These are phyloP conservation scores for Pseudoneurospora amorphoporcata DNA, from an alignment of 495 filamentous ascomycete genomes.

Conservation along the genomic window DNA sequence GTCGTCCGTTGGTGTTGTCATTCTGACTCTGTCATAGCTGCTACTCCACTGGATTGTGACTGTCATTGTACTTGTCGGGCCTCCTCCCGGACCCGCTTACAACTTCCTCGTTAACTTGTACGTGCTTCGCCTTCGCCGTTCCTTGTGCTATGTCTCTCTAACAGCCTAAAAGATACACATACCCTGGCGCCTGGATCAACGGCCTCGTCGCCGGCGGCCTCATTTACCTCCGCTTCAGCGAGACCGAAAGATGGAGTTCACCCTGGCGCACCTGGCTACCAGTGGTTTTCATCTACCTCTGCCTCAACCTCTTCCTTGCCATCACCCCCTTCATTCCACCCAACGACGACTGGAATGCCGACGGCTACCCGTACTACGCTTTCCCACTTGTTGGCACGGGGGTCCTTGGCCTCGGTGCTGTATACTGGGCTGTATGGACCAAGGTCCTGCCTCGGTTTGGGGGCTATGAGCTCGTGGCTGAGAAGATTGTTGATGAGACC, in stretches of 20 bases:
- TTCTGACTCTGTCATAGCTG: conserved; percentile 13
- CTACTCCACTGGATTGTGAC: conserved; percentile 44
- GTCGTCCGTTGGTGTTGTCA: neutral
- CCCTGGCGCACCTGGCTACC: conserved; percentile 36
- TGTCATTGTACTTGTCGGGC: conserved; percentile 38
- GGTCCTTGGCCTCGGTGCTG: conserved; percentile 33
- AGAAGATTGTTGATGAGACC: conserved; percentile 26
- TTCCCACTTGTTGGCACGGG: conserved; percentile 42
- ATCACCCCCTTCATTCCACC: conserved; percentile 42
- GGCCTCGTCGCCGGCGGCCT: conserved; percentile 38
- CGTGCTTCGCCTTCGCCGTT: neutral
- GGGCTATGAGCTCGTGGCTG: conserved; percentile 35
- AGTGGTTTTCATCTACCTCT: conserved; percentile 31
- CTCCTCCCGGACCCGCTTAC: conserved; percentile 35
- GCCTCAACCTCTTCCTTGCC: conserved; percentile 41
- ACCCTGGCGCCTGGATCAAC: conserved; percentile 45
- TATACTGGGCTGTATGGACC: conserved; percentile 44
- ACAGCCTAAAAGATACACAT: conserved; percentile 26
- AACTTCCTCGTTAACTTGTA: conserved; percentile 41
- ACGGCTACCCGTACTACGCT: conserved; percentile 40
- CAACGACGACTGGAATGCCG: conserved; percentile 38
- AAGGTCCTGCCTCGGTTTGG: conserved; percentile 34
- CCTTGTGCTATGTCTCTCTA: neutral
- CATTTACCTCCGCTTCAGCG: conserved; percentile 36
- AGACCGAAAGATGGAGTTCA: conserved; percentile 32